Evolutionary conservation across 2,329 filamentous ascomycete species (phyloP).

Genomic region (Myotisia sp.): DNA sequence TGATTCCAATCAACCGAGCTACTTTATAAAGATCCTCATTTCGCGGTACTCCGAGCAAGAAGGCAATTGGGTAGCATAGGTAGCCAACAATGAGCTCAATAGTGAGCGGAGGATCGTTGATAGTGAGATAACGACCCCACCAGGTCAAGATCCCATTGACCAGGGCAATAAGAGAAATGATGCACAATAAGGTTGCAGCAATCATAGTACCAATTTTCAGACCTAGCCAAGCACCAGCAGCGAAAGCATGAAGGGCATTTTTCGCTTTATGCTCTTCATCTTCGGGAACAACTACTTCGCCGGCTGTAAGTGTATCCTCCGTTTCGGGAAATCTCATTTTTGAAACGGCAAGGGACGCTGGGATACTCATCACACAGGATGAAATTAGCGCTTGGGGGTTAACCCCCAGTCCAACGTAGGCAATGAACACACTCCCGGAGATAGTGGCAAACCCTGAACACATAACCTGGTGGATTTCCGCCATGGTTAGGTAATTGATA

Average conservation of each 20-base stretch:
- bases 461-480: slow-evolving; percentile 87
- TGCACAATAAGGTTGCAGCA: slow-evolving; percentile 62
- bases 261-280: slow-evolving; percentile 56
- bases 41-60: slow-evolving; percentile 64
- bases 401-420: slow-evolving; percentile 71
- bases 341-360: slow-evolving; percentile 73
- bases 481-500: slow-evolving; percentile 67
- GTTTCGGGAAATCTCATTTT: slow-evolving; percentile 83
- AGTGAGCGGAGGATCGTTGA: slow-evolving; percentile 54
- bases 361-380: slow-evolving; percentile 91
- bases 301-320: slow-evolving; percentile 72
- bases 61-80: slow-evolving; percentile 61
- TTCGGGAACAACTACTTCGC: slow-evolving; percentile 65
- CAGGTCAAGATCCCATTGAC: slow-evolving; percentile 65
- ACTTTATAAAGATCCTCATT: slow-evolving; percentile 54
- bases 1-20: slow-evolving; percentile 64
- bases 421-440: slow-evolving; percentile 71
- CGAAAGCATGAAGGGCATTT: slow-evolving; percentile 72
- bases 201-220: slow-evolving; percentile 81
- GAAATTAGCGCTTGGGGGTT: slow-evolving; percentile 77
- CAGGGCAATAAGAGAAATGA: slow-evolving; percentile 62
- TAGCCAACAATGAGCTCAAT: slow-evolving; percentile 65
- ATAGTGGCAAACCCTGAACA: slow-evolving; percentile 87
- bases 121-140: slow-evolving; percentile 68
- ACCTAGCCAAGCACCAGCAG: slow-evolving; percentile 72